These are phyloP conservation scores for Russula olivacea DNA, from an alignment of 768 basidiomycete species.

Conservation along the genomic window DNA sequence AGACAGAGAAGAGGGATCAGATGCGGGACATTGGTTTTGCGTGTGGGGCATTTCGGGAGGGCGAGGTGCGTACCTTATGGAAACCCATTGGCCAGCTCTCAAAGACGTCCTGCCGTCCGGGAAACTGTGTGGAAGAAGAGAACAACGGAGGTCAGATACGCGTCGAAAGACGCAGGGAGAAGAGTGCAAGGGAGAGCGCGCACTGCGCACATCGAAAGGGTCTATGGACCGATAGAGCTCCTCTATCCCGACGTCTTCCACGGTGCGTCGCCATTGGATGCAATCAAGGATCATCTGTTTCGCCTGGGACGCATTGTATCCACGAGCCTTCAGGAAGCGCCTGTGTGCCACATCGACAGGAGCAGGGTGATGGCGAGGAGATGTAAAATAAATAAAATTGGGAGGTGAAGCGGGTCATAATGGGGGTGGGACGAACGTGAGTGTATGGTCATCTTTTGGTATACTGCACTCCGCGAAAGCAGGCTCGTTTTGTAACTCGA, in stretches of 20 bases:
- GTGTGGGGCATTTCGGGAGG: not conserved
- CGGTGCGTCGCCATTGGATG: conserved; percentile 62
- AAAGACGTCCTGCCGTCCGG: conserved; percentile 61
- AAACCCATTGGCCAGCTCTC: conserved; percentile 76
- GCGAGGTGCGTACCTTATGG: conserved; percentile 50
- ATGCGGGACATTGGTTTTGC: not conserved
- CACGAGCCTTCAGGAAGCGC: conserved; percentile 71
- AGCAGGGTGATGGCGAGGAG: not conserved
- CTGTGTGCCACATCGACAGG: conserved; percentile 33
- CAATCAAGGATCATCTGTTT: conserved; percentile 63
- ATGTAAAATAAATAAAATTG: too few relatives aligned
- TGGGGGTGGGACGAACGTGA: conserved; percentile 7
- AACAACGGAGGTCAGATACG: not conserved
- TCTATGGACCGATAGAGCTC: conserved; percentile 55
- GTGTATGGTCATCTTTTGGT: conserved; percentile 19
- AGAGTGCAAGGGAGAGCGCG: not conserved
- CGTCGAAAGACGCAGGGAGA: not conserved
- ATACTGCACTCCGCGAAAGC: conserved; percentile 7
- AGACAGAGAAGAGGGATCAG: not conserved
- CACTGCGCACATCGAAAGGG: conserved; percentile 57
- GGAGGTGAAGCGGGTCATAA: not conserved
- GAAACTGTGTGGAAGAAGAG: conserved; percentile 43
- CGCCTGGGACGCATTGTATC: conserved; percentile 51
- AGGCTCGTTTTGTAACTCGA: conserved; percentile 14
- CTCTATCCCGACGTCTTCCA: conserved; percentile 60